Base-by-base conservation (phyloP, 2,329 filamentous ascomycete genomes). In the Aspergillus sp. region DNA sequence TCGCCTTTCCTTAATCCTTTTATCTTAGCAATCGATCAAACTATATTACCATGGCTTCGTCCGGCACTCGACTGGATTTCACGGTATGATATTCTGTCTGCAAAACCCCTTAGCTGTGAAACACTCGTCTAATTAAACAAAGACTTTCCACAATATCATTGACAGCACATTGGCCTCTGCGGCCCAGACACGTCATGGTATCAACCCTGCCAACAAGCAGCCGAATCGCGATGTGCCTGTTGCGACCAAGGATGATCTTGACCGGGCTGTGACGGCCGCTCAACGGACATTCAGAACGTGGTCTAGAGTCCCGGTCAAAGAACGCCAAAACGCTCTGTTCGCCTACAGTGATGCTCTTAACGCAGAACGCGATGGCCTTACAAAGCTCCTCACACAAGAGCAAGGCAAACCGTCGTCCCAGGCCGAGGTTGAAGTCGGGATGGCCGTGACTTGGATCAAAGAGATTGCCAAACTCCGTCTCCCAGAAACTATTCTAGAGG, bases 81-180 rank as follows among this genome's bases (percentile, higher is more conserved):
- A n/a, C n/a, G n/a, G n/a, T n/a, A n/a, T n/a, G n/a, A n/a, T n/a
- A n/a, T n/a, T n/a, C n/a, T n/a, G n/a, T n/a, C n/a, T n/a, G n/a
- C n/a, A n/a, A n/a, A n/a, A n/a, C n/a, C n/a, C n/a, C n/a, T n/a
- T n/a, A n/a, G n/a, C n/a, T n/a, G n/a, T n/a, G n/a, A n/a, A n/a
- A n/a, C n/a, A n/a, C n/a, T n/a, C n/a, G n/a, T n/a, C n/a, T n/a
- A n/a, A n/a, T n/a, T n/a, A 24, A 24, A 8, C 10, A 15, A 10
- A 61, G 40, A 67, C 58, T 27, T 74, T 70, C 48, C 58, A 61
- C 37, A 75, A 74, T 55, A 59, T 71, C 34, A 64, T 74, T 41
- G 61, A 71, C 40, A 69, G 68, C 36, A 53, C 71, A 51, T 51
- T 66, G 37, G 57, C 58, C 12, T 50, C 59, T 12, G 68, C 66